Conservation (phyloP, 2,329 filamentous ascomycete species). For the Ilyonectria robusta region DNA sequence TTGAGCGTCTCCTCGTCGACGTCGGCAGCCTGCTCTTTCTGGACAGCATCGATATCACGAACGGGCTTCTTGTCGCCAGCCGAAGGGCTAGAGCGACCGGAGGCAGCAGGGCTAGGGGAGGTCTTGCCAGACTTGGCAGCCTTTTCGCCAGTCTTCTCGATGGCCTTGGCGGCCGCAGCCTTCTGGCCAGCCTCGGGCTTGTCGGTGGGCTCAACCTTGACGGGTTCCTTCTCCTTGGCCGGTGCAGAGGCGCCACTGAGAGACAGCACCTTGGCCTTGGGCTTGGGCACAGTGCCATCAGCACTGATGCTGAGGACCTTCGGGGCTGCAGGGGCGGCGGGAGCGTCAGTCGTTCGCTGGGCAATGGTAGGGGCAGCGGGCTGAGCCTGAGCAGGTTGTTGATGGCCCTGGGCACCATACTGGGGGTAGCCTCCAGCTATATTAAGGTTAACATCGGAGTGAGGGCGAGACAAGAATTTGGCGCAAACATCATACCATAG, state of each 20-base stretch:
- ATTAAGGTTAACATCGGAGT: slow-evolving; percentile 34
- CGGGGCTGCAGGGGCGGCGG: slow-evolving; percentile 64
- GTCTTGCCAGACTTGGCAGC: slow-evolving; percentile 75
- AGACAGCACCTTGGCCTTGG: slow-evolving; percentile 64
- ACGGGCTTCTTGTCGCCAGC: slow-evolving; percentile 66
- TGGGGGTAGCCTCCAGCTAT: slow-evolving; percentile 67
- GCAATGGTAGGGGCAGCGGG: slow-evolving; percentile 42
- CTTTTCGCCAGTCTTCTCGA: slow-evolving; percentile 88
- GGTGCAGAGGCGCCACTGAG: slow-evolving; percentile 54
- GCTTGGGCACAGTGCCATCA: slow-evolving; percentile 67
- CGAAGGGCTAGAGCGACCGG: slow-evolving; percentile 87
- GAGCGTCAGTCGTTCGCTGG: slow-evolving; percentile 46
- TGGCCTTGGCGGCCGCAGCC: slow-evolving; percentile 87
- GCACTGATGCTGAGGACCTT: slow-evolving; percentile 81
- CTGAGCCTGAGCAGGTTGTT: slow-evolving; percentile 61
- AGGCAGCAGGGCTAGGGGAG: slow-evolving; percentile 78
- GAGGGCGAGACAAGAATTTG: slow-evolving; percentile 5
- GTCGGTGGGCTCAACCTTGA: slow-evolving; percentile 63
- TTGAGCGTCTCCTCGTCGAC: slow-evolving; percentile 82
- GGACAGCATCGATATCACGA: slow-evolving; percentile 85
- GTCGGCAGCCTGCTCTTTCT: slow-evolving; percentile 84
- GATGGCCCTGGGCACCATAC: slow-evolving; percentile 64
- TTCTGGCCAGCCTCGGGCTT: slow-evolving; percentile 83
- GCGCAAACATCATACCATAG: slow-evolving; percentile 52
- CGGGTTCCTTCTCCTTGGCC: slow-evolving; percentile 60